These are phyloP conservation scores for Beauveria sp. DNA, from an alignment of 2,329 filamentous ascomycete species.

Conservation along the genomic window DNA sequence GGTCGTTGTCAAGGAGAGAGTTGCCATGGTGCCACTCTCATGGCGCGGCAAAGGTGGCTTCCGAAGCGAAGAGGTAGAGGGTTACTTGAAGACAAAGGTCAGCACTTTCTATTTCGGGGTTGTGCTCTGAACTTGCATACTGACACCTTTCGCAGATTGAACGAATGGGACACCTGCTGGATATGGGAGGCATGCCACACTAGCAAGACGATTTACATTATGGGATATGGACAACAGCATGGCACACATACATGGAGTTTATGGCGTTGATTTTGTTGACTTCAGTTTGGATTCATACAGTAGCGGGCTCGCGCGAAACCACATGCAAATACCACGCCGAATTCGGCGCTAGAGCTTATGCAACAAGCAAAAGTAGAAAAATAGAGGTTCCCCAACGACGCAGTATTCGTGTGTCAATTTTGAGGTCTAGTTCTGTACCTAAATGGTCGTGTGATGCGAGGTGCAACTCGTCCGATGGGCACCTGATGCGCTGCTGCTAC, in stretches of 20 bases:
- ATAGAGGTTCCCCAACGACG: neutral
- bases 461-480: neutral
- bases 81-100: constrained; percentile 92
- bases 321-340: neutral
- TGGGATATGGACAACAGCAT: constrained; percentile 7
- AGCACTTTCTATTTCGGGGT: neutral
- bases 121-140: neutral
- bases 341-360: neutral
- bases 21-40: constrained; percentile 90
- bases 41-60: constrained; percentile 86
- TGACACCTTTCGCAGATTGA: constrained; percentile 53
- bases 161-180: constrained; percentile 78
- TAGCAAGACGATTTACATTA: neutral
- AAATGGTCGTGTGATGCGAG: neutral
- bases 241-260: constrained; percentile 12
- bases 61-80: constrained; percentile 80
- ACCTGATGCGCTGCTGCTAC: constrained; percentile 1
- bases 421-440: neutral
- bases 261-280: neutral
- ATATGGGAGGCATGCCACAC: constrained; percentile 34
- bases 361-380: neutral
- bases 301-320: neutral
- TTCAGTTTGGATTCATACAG: neutral
- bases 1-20: constrained; percentile 77
- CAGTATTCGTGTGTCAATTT: neutral